Evolutionary conservation across 2,329 filamentous ascomycete species (phyloP), one percentile per base, ranked within the genome.

Genomic region (Tolypocladium sp.): DNA sequence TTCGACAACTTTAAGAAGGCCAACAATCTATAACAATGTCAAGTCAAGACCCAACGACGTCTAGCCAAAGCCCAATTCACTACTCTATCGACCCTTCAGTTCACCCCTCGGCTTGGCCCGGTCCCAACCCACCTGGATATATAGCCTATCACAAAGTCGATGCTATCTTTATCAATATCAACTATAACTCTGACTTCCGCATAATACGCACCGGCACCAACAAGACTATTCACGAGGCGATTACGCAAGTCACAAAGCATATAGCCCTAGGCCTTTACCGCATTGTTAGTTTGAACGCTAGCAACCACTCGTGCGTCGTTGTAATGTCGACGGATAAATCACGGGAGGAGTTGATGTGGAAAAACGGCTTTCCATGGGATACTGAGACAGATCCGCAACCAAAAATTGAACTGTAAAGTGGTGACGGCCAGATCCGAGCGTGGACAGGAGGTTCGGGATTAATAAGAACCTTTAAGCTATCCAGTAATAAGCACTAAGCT

Each of bases 291-390:
- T 30, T 58, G 8, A 54, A 52, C 27, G 49, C 49, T 17, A 58
- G 41, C n/a, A 17, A 58, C 35, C 53, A 54, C 22, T 54, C 46
- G 4, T 58, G 57, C 37, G 51, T 58, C 30, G 57, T 58, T 25
- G 51, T 54, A 0, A 27, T 58, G 27, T 58, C 57, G 57, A 58
- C 57, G 17, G 37, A 55, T 7, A 58, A 53, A 17, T 13, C 20
- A 2, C 35, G 49, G 17, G 49, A 52, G n/a, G 57, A 54, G 30
- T 30, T 58, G 9, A 44, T 33, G 44, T 41, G 49, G 49, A 58
- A 53, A n/a, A 44, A 41, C 35, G 57, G 57, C n/a, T 58, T 58
- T 41, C 57, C 57, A 20, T 58, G 57, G 57, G 56, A 57, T 37
- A 38, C 20, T 8, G 56, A 57, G 30, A 20, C 10, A 15, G 46